A percentile compares a stretch with the other conserved stretches of the same genome.
Evolutionary conservation across 805 yeast genomes (phyloP).

Genomic region (Kregervanrija fluxuum): DNA sequence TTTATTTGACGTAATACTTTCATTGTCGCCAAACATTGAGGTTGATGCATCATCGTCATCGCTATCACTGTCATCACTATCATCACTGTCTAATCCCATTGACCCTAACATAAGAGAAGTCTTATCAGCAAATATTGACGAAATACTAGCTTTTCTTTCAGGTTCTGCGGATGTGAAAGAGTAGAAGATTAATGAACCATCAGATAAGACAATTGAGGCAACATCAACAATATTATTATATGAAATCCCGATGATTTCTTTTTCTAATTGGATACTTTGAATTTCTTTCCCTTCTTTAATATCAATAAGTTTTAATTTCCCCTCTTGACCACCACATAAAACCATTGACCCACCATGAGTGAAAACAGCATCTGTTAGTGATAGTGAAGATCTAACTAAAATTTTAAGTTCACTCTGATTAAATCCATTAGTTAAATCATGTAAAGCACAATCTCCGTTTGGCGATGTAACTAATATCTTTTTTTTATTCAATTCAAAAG

Average conservation of each 20-base stretch:
- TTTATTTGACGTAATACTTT: conserved; percentile 5
- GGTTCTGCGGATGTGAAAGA: conserved; percentile 52
- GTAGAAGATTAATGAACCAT: conserved; percentile 51
- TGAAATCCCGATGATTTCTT: conserved; percentile 49
- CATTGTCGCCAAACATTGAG: conserved; percentile 19
- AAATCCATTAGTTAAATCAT: conserved; percentile 22
- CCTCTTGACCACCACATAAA: conserved; percentile 62
- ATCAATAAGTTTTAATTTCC: conserved; percentile 44
- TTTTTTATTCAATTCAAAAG: conserved; percentile 27
- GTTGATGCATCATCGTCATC: conserved; percentile 28
- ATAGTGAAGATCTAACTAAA: conserved; percentile 36
- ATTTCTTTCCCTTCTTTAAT: conserved; percentile 26
- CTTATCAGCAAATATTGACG: conserved; percentile 33
- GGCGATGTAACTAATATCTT: conserved; percentile 30
- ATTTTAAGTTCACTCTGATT: conserved; percentile 22
- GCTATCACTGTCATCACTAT: conserved; percentile 34
- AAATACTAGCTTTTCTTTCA: conserved; percentile 38
- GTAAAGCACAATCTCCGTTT: conserved; percentile 36
- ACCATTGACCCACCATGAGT: conserved; percentile 55
- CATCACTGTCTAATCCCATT: conserved; percentile 13
- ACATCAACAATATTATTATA: conserved; percentile 53
- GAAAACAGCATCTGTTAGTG: conserved; percentile 46
- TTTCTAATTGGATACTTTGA: conserved; percentile 35
- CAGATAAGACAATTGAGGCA: conserved; percentile 49
- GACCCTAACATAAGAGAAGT: conserved; percentile 13